These are phyloP conservation scores for Scytalidium sp. DNA, from an alignment of 2,329 filamentous ascomycete genomes.

Conservation along the genomic window DNA sequence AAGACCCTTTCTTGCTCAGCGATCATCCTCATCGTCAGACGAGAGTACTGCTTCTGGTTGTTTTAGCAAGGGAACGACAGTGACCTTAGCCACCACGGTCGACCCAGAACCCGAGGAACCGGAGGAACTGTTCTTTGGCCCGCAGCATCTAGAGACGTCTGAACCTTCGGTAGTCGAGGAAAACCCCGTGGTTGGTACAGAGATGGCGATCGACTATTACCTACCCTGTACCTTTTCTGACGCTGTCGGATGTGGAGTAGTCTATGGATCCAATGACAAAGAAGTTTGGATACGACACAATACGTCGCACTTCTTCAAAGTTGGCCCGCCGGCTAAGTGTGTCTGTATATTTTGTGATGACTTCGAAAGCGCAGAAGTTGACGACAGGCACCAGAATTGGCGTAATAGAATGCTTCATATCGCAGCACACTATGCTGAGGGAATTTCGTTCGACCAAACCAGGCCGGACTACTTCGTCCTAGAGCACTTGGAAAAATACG, in stretches of 20 bases:
- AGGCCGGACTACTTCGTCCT: constrained; percentile 40
- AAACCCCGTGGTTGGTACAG: not conserved
- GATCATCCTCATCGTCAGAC: too few species aligned
- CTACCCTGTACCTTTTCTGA: constrained; percentile 22
- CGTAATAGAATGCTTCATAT: constrained; percentile 47
- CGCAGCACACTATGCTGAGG: constrained; percentile 33
- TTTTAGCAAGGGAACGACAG: too few species aligned
- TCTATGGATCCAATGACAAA: constrained; percentile 36
- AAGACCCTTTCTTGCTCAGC: too few species aligned
- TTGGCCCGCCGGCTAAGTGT: constrained; percentile 28
- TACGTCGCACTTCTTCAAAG: constrained; percentile 30
- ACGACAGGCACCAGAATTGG: constrained; percentile 12
- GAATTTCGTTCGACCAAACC: constrained; percentile 17
- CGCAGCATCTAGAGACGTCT: too few species aligned
- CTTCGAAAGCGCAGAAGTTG: constrained; percentile 7
- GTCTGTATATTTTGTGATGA: constrained; percentile 51
- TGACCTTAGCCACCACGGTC: too few species aligned
- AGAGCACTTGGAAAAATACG: constrained; percentile 30
- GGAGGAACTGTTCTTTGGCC: too few species aligned
- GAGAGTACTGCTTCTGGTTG: too few species aligned
- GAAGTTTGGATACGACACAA: constrained; percentile 47
- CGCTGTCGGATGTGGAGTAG: constrained; percentile 29
- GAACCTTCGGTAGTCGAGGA: not conserved
- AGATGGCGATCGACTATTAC: constrained; percentile 5
- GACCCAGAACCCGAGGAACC: too few species aligned